Percentiles rank a stretch among this genome's conserved stretches.
These are phyloP conservation scores for Asterochloris erici DNA, from an alignment of 139 green algal genomes.

Conservation along the genomic window DNA sequence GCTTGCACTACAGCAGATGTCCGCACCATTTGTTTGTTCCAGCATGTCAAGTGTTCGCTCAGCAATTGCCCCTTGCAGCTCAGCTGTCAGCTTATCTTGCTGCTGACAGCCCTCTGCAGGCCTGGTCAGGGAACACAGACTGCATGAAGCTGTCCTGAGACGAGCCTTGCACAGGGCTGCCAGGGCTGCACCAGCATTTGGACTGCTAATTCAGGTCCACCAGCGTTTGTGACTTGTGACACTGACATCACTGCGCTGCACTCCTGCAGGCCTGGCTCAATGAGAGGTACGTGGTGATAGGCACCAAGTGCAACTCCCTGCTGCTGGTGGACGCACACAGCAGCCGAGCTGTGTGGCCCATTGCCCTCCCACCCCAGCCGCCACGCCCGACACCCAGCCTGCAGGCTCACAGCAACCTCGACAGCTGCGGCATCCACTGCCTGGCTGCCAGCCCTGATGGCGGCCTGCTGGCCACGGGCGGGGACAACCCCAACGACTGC, in stretches of 20 bases:
- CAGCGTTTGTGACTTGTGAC: neutral
- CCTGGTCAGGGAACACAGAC: too few relatives aligned
- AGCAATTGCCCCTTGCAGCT: too few relatives aligned
- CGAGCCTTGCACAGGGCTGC: too few relatives aligned
- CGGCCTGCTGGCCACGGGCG: conserved; percentile 43
- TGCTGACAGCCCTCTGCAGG: too few relatives aligned
- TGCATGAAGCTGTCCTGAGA: too few relatives aligned
- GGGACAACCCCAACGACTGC: conserved; percentile 36
- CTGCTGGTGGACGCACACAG: conserved; percentile 30
- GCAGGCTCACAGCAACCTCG: neutral
- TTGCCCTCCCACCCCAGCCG: conserved; percentile 12
- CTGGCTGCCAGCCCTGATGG: conserved; percentile 41
- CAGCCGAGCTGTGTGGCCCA: conserved; percentile 12
- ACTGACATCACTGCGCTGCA: neutral
- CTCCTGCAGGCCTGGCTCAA: conserved; percentile 50
- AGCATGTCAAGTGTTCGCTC: too few relatives aligned
- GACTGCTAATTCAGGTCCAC: too few relatives aligned
- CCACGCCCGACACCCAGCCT: neutral
- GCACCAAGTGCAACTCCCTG: conserved; percentile 68
- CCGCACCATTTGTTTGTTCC: too few relatives aligned
- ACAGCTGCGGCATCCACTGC: conserved; percentile 47
- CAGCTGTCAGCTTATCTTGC: too few relatives aligned
- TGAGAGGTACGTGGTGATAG: conserved; percentile 43
- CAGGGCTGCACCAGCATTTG: too few relatives aligned
- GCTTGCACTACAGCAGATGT: too few relatives aligned